Evolutionary conservation across 805 yeast species (phyloP).

Genomic region (Novakomyces olei): DNA sequence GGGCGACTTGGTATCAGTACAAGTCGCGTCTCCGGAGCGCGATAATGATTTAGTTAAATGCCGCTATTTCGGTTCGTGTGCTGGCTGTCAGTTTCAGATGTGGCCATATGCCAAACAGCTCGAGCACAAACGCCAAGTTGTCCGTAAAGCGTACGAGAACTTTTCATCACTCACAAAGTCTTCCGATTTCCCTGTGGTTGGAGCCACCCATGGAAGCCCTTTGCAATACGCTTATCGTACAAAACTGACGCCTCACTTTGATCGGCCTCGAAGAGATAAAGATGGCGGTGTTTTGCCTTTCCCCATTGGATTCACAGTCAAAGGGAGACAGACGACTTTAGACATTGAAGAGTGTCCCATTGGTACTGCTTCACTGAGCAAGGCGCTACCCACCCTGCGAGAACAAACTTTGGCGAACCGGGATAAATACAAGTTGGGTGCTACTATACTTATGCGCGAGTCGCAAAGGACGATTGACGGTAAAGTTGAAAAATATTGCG

Average conservation of each 20-base stretch:
- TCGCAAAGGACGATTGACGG: not conserved
- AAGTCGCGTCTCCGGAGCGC: slow-evolving; percentile 22
- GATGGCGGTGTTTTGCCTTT: slow-evolving; percentile 27
- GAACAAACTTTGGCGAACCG: slow-evolving; percentile 26
- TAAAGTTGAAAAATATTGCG: slow-evolving; percentile 43
- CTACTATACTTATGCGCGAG: slow-evolving; percentile 69
- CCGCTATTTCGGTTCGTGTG: slow-evolving; percentile 73
- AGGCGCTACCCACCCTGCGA: slow-evolving; percentile 54
- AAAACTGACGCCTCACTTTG: slow-evolving; percentile 88
- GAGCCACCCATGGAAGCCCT: slow-evolving; percentile 55
- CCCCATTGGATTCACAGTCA: slow-evolving; percentile 70
- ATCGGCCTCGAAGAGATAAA: slow-evolving; percentile 32
- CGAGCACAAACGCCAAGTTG: slow-evolving; percentile 46
- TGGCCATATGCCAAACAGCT: slow-evolving; percentile 54
- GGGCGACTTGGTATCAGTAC: slow-evolving; percentile 42
- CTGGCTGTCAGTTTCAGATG: slow-evolving; percentile 87
- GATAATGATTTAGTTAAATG: slow-evolving; percentile 46
- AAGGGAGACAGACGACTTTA: slow-evolving; percentile 43
- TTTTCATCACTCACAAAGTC: slow-evolving; percentile 28
- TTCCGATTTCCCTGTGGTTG: slow-evolving; percentile 32
- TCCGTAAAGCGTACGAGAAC: slow-evolving; percentile 57
- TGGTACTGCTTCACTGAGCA: slow-evolving; percentile 60
- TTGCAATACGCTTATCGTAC: slow-evolving; percentile 60
- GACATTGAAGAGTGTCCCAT: slow-evolving; percentile 90
- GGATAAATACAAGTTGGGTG: slow-evolving; percentile 46